These are phyloP conservation scores for Candida rishiriensis DNA, from an alignment of 805 yeast species.

Conservation along the genomic window DNA sequence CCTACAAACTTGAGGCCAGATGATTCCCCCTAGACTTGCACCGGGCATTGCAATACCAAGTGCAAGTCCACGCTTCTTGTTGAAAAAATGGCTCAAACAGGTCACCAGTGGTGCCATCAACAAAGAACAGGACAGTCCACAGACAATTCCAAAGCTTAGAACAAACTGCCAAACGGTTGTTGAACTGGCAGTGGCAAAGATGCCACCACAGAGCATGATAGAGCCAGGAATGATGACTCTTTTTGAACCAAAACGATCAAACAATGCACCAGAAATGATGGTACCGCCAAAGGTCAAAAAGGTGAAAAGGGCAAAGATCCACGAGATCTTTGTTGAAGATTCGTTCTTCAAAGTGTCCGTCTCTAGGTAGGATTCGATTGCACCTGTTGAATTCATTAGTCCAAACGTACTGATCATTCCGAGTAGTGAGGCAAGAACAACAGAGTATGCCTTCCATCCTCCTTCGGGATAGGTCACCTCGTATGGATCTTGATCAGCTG, in stretches of 20 bases:
- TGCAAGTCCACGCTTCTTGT: conserved; percentile 51
- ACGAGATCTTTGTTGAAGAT: conserved; percentile 50
- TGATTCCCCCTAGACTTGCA: conserved; percentile 53
- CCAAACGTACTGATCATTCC: conserved; percentile 62
- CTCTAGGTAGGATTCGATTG: conserved; percentile 59
- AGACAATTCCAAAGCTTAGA: conserved; percentile 43
- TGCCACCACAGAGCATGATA: conserved; percentile 32
- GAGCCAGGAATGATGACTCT: conserved; percentile 35
- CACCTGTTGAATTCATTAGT: conserved; percentile 60
- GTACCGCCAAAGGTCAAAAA: conserved; percentile 39
- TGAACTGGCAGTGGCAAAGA: conserved; percentile 42
- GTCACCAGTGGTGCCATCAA: conserved; percentile 42
- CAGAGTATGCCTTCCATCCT: conserved; percentile 41
- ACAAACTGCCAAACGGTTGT: conserved; percentile 45
- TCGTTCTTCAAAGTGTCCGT: conserved; percentile 43
- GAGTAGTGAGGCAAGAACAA: conserved; percentile 50
- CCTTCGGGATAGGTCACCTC: conserved; percentile 50
- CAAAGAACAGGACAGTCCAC: conserved; percentile 44
- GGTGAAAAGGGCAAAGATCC: conserved; percentile 62
- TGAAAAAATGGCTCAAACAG: conserved; percentile 58
- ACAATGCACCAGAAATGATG: conserved; percentile 40
- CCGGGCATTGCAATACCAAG: conserved; percentile 59
- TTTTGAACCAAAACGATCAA: conserved; percentile 42
- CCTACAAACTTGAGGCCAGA: conserved; percentile 51
- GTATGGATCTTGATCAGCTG: background rate